Conservation (phyloP, 1,284 basidiomycete genomes). For the Rhodotorula sp. region DNA sequence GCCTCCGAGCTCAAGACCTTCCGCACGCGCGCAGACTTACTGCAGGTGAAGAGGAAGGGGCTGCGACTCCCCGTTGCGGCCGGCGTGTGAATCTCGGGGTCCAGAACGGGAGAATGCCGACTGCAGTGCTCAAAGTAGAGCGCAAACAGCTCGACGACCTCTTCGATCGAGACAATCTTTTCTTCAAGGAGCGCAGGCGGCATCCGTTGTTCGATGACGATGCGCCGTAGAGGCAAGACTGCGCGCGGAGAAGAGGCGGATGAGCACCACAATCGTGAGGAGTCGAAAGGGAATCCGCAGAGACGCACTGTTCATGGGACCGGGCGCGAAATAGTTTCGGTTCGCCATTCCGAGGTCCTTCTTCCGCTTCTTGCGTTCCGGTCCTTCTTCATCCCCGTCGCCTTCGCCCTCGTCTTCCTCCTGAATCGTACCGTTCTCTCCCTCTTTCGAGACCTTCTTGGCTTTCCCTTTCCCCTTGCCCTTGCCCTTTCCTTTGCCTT, state of each 20-base stretch:
- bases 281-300: background rate
- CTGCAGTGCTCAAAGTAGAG: slow-evolving; percentile 63
- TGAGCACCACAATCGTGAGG: no score
- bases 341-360: slow-evolving; percentile 73
- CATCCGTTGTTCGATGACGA: slow-evolving; percentile 75
- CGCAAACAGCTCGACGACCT: slow-evolving; percentile 71
- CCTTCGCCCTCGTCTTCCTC: slow-evolving; percentile 9
- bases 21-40: slow-evolving; percentile 50
- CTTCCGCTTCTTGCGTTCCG: slow-evolving; percentile 12
- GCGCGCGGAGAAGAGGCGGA: background rate
- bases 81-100: slow-evolving; percentile 84
- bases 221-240: slow-evolving; percentile 74
- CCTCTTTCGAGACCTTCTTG: slow-evolving; percentile 11
- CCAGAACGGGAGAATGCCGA: slow-evolving; percentile 62
- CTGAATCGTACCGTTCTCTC: background rate
- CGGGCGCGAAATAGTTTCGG: slow-evolving; percentile 86
- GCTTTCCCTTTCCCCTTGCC: slow-evolving; percentile 19
- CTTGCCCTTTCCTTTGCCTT: slow-evolving; percentile 16
- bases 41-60: slow-evolving; percentile 84
- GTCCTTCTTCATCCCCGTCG: slow-evolving; percentile 7
- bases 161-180: slow-evolving; percentile 51
- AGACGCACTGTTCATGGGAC: slow-evolving; percentile 52
- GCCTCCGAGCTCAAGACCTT: no score
- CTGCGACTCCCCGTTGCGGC: slow-evolving; percentile 86
- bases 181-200: slow-evolving; percentile 51